A percentile compares a stretch with the other conserved stretches of the same genome.
Evolutionary conservation across 179 eudicot genomes (phyloP).

Genomic region (Spergularia azorica): DNA sequence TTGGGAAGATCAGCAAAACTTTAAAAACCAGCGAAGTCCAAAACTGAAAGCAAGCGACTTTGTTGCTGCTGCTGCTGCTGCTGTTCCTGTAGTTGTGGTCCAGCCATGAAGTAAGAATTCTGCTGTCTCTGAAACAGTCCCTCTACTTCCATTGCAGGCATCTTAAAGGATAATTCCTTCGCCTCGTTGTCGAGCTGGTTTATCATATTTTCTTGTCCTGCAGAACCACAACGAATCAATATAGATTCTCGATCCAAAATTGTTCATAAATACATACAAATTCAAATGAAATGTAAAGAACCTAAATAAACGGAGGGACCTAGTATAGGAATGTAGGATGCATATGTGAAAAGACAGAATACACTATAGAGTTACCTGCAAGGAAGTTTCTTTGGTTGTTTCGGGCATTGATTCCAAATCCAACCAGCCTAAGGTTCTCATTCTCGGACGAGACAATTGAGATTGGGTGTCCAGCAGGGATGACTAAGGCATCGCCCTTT

Average conservation of each 20-base stretch:
- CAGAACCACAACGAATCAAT: no score
- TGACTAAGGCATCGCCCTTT: conserved; percentile 24
- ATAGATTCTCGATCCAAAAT: no score
- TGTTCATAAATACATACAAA: no score
- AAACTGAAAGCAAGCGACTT: conserved; percentile 17
- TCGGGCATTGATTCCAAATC: conserved; percentile 33
- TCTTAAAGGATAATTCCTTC: conserved; percentile 27
- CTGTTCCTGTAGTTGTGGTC: conserved; percentile 14
- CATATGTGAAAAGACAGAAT: not conserved
- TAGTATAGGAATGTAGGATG: no score
- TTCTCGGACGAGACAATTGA: conserved; percentile 23
- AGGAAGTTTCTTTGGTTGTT: conserved; percentile 32
- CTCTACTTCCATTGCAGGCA: conserved; percentile 30
- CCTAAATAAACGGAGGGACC: no score
- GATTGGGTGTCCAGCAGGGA: conserved; percentile 34
- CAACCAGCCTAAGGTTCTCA: conserved; percentile 21
- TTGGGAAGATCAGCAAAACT: not conserved
- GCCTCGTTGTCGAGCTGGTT: conserved; percentile 32
- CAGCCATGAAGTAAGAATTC: conserved; percentile 27
- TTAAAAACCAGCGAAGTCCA: conserved; percentile 30
- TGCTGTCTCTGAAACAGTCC: conserved; percentile 27
- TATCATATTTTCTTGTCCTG: conserved; percentile 35
- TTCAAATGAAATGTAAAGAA: no score
- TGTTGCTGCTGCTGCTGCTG: not conserved
- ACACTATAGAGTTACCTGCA: conserved; percentile 21